phyloP scores from a whole-genome alignment of 169 alveolate genomes.

The Cryptosporidium xiaoi region DNA sequence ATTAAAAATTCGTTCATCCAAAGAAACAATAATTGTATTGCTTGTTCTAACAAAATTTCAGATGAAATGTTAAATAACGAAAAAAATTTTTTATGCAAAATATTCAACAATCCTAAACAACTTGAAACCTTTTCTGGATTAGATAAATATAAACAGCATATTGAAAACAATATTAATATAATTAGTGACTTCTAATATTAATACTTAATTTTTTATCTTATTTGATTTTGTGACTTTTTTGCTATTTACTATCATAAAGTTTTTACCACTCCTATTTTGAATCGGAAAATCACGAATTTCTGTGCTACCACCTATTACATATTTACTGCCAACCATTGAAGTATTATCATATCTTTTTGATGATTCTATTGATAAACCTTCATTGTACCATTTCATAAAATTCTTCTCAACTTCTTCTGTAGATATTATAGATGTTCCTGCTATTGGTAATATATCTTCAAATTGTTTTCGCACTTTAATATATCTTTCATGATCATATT shows the following conservation, averaged over 20 bases:
- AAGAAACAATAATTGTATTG: conserved; percentile 41
- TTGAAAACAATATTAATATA: not conserved
- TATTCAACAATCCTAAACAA: conserved; percentile 25
- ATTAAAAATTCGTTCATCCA: conserved; percentile 16
- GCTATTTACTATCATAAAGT: conserved; percentile 20
- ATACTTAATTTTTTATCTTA: not conserved
- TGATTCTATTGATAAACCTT: conserved; percentile 24
- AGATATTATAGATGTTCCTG: conserved; percentile 32
- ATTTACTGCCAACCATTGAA: conserved; percentile 56
- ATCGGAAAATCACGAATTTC: conserved; percentile 31
- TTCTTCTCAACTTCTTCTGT: conserved; percentile 45
- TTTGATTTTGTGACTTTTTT: not conserved
- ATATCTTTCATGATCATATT: conserved; percentile 71
- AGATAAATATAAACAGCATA: conserved; percentile 2
- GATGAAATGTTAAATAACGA: conserved; percentile 27
- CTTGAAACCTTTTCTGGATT: conserved; percentile 54
- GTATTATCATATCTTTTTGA: conserved; percentile 56
- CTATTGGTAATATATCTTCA: conserved; percentile 69
- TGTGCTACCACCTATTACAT: conserved; percentile 44
- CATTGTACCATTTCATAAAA: conserved; percentile 62
- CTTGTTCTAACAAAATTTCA: conserved; percentile 32
- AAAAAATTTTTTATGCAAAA: not conserved
- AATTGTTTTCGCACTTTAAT: conserved; percentile 44
- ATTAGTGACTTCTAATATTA: not conserved
- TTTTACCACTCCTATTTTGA: conserved; percentile 55